Percentiles rank a stretch among this genome's conserved stretches.
Evolutionary conservation across 768 basidiomycete species (phyloP).

Genomic region (Punctularia strigosozonata): DNA sequence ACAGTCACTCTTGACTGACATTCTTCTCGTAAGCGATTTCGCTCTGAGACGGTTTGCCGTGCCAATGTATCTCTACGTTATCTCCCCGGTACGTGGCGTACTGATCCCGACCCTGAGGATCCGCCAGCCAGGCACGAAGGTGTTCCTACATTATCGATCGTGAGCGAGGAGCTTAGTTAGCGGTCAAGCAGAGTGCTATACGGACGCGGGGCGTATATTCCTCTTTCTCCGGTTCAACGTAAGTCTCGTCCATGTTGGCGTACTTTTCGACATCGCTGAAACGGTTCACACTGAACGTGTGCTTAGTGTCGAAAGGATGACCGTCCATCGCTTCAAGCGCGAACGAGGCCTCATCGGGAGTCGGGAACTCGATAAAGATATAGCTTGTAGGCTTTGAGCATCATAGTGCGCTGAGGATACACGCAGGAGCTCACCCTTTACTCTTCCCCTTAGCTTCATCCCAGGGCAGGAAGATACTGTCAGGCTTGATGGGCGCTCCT

Average conservation of each 20-base stretch:
- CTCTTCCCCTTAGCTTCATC: constrained; percentile 71
- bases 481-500: constrained; percentile 63
- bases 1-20: constrained; percentile 39
- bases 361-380: constrained; percentile 72
- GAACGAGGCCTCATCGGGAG: constrained; percentile 54
- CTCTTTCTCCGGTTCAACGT: constrained; percentile 60
- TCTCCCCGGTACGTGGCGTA: constrained; percentile 90
- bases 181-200: not conserved
- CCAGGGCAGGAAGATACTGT: constrained; percentile 84
- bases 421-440: constrained; percentile 60
- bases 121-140: constrained; percentile 88
- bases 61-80: constrained; percentile 86
- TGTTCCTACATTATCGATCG: constrained; percentile 55
- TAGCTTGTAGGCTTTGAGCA: constrained; percentile 35
- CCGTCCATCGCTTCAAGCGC: constrained; percentile 61
- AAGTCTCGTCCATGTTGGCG: constrained; percentile 65
- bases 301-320: constrained; percentile 78
- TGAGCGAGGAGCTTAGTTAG: not conserved
- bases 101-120: constrained; percentile 88
- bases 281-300: constrained; percentile 74
- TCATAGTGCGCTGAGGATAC: not conserved
- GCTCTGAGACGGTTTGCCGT: constrained; percentile 79
- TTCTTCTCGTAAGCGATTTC: constrained; percentile 67
- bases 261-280: constrained; percentile 87
- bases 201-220: constrained; percentile 66